Percentiles rank a stretch among this genome's conserved stretches.
Conservation (phyloP, 2,329 filamentous ascomycete species). For the Septoria petroselini region DNA sequence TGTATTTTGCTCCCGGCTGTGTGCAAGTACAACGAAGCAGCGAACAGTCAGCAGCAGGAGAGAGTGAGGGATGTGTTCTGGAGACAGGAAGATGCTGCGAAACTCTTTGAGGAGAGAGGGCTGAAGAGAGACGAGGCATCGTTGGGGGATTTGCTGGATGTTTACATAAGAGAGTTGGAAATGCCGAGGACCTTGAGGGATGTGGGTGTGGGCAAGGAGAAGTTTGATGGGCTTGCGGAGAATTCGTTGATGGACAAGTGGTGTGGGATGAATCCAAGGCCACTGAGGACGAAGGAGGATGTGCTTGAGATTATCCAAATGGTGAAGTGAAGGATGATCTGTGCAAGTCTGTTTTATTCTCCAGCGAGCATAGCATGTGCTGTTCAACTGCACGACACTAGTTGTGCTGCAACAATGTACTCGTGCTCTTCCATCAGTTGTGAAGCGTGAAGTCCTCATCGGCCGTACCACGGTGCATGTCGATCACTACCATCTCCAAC, state of each 20-base stretch:
- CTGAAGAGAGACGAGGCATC: conserved; percentile 38
- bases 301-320: conserved; percentile 53
- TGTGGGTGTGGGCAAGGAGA: conserved; percentile 52
- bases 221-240: conserved; percentile 47
- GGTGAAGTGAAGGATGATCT: conserved; percentile 11
- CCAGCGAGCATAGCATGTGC: too few relatives aligned
- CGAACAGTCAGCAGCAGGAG: conserved; percentile 45
- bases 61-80: conserved; percentile 44
- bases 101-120: conserved; percentile 37
- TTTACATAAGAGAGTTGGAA: conserved; percentile 51
- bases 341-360: too few relatives aligned
- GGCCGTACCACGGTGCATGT: too few relatives aligned
- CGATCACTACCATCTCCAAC: too few relatives aligned
- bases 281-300: conserved; percentile 47
- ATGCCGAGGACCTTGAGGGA: conserved; percentile 55
- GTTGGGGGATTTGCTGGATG: conserved; percentile 53
- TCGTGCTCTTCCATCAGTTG: too few relatives aligned
- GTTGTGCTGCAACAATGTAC: too few relatives aligned
- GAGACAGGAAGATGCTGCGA: conserved; percentile 38
- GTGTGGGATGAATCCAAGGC: conserved; percentile 52
- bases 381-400: too few relatives aligned
- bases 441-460: too few relatives aligned
- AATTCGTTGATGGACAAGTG: conserved; percentile 52
- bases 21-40: conserved; percentile 52
- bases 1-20: conserved; percentile 56